Base-by-base conservation (phyloP, 2,329 filamentous ascomycete genomes). In the Arthrobotrys megalospora region DNA sequence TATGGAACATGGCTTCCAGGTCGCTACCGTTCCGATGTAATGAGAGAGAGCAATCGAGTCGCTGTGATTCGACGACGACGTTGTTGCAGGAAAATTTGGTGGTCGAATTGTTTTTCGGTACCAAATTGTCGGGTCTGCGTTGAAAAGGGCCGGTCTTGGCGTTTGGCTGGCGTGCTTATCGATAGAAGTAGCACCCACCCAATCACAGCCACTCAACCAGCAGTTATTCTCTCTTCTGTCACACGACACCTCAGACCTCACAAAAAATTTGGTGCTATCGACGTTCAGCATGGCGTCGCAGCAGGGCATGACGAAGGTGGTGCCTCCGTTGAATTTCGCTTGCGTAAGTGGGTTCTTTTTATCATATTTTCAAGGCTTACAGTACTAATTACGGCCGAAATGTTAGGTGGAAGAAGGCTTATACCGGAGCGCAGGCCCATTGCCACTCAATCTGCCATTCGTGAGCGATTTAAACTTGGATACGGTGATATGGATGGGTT, bases 241-340 rank as follows among this genome's bases (percentile, higher is more conserved):
- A 78, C 75, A 78, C 75, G 75, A 78, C 75, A 78, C 75, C 63
- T 78, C 19, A 34, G 36, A 53, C 60, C 32, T 45, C 38, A 41
- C 47, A 43, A 19, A 28, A 34, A 32, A 52, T 14, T 38, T 19
- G 55, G 38, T 16, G 36, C 55, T 48, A 43, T 41, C 38, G 55
- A 58, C 63, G 21, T 41, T 67, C 38, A 62, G 21, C 45, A 78
- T 78, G 75, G 75, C 75, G 48, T 72, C 75, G 67, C 75, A 72
- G 43, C 75, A 72, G 28, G 62, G 6, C 8, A 5, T 58, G 24
- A 63, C 45, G 55, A 81, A 81, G 36, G 79, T 82, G 43, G 80
- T 82, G 14, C 81, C 81, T n/a, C 81, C 81, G 28, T 64, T 80
- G 38, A 82, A 81, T 65, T 82, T 81, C 68, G 81, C 80, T 19